These are phyloP conservation scores for Trebouxiophyceae sp. DNA, from an alignment of 163 green algal species.

Conservation along the genomic window DNA sequence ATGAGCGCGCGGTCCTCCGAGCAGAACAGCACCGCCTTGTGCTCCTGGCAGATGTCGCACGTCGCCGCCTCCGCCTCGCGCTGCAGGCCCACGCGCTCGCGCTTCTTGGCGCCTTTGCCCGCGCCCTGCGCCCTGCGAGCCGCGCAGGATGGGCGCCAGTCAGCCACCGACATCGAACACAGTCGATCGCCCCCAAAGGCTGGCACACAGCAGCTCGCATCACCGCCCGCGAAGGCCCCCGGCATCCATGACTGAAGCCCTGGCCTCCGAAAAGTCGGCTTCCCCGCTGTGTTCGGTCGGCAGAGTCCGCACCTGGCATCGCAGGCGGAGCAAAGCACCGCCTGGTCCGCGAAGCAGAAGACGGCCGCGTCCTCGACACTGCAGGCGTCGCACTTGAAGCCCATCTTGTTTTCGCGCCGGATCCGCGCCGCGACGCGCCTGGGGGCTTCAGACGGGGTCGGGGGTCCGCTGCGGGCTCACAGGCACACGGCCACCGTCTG, in stretches of 20 bases:
- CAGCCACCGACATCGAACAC: no score
- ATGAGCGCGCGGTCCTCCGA: constrained; percentile 23
- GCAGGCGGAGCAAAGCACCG: constrained; percentile 16
- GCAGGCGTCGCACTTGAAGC: constrained; percentile 24
- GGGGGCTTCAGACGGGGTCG: no score
- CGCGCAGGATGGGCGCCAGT: not conserved
- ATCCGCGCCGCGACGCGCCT: no score
- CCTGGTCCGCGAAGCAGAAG: constrained; percentile 18
- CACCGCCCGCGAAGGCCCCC: not conserved
- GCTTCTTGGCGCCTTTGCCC: constrained; percentile 15
- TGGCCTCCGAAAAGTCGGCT: not conserved
- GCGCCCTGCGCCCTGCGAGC: constrained; percentile 15
- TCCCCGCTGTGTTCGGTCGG: not conserved
- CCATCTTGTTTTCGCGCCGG: no score
- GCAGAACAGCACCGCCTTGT: constrained; percentile 22
- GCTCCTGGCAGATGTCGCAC: constrained; percentile 32
- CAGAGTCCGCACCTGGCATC: constrained; percentile 11
- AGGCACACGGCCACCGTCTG: no score
- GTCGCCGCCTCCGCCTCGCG: constrained; percentile 1
- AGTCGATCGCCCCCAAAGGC: not conserved
- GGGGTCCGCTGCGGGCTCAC: no score
- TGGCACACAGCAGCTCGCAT: not conserved
- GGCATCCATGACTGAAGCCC: not conserved
- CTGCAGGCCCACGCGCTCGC: constrained; percentile 18
- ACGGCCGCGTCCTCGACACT: constrained; percentile 3